These are phyloP conservation scores for Boletus reticulatus DNA, from an alignment of 768 basidiomycete species.

Conservation along the genomic window DNA sequence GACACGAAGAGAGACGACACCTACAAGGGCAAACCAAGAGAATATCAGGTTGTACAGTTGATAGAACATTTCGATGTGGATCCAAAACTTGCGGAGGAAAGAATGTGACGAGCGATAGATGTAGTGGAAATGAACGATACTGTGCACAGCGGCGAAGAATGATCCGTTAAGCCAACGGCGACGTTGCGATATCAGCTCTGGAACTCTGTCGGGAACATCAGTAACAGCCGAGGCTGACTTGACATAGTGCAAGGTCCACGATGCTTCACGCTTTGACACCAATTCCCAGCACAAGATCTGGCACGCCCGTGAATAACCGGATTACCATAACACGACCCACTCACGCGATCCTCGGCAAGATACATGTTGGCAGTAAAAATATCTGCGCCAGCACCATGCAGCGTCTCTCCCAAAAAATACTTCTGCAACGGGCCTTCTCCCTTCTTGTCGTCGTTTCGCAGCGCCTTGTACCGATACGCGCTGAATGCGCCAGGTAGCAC, in stretches of 20 bases:
- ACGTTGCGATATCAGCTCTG: slow-evolving; percentile 92
- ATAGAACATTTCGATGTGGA: too few species aligned
- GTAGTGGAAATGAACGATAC: slow-evolving; percentile 54
- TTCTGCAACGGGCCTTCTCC: slow-evolving; percentile 88
- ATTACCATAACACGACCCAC: too few species aligned
- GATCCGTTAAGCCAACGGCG: slow-evolving; percentile 36
- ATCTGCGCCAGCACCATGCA: slow-evolving; percentile 85
- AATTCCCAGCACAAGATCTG: slow-evolving; percentile 66
- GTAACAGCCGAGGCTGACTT: slow-evolving; percentile 79
- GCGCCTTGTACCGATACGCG: slow-evolving; percentile 52
- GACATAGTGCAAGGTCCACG: slow-evolving; percentile 93
- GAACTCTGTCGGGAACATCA: slow-evolving; percentile 94
- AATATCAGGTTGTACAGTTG: too few species aligned
- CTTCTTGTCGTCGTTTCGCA: slow-evolving; percentile 77
- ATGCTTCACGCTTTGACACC: slow-evolving; percentile 62
- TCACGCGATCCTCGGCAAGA: too few species aligned
- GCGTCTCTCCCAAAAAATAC: slow-evolving; percentile 96
- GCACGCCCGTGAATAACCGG: slow-evolving; percentile 15
- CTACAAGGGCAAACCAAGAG: slow-evolving; percentile 68
- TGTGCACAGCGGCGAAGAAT: slow-evolving; percentile 95
- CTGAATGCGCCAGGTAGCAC: too few species aligned
- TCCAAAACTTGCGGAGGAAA: slow-evolving; percentile 73
- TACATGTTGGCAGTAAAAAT: slow-evolving; percentile 70
- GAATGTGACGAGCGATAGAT: slow-evolving; percentile 73
- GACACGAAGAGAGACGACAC: slow-evolving; percentile 17